A percentile compares a stretch with the other conserved stretches of the same genome.
Evolutionary conservation across 2,329 filamentous ascomycete species (phyloP).

Genomic region (Scleromitrula shiraiana): DNA sequence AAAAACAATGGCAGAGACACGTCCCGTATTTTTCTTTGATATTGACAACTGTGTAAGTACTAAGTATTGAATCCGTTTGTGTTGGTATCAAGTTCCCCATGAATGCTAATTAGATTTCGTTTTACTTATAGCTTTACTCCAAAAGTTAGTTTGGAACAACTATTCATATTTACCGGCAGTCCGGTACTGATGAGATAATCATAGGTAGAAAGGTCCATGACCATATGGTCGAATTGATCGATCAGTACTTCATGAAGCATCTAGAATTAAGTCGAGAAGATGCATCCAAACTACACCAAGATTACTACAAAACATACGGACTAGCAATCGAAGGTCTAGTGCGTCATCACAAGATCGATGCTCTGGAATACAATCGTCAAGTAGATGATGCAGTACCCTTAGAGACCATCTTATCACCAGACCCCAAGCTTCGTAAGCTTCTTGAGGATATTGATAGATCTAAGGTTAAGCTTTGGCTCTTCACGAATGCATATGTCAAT

Average conservation of each 20-base stretch:
- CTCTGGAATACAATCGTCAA: constrained; percentile 86
- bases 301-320: constrained; percentile 94
- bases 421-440: constrained; percentile 64
- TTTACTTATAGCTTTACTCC: constrained; percentile 58
- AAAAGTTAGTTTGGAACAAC: constrained; percentile 48
- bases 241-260: constrained; percentile 48
- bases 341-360: constrained; percentile 88
- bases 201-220: constrained; percentile 73
- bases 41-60: constrained; percentile 95
- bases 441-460: constrained; percentile 74
- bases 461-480: constrained; percentile 85
- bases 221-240: constrained; percentile 78
- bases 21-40: constrained; percentile 67
- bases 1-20: no score
- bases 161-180: not conserved
- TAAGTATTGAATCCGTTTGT: constrained; percentile 72
- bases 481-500: constrained; percentile 92
- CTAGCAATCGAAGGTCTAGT: constrained; percentile 95
- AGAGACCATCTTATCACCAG: constrained; percentile 73
- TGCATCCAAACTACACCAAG: constrained; percentile 75
- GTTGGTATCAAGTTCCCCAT: no score
- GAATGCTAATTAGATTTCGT: not conserved
- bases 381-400: constrained; percentile 93
- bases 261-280: constrained; percentile 68
- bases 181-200: not conserved